Evolutionary conservation across 164 flowering plant genomes (phyloP), one percentile per base, ranked within the genome.

Genomic region (Akebia trifoliata): DNA sequence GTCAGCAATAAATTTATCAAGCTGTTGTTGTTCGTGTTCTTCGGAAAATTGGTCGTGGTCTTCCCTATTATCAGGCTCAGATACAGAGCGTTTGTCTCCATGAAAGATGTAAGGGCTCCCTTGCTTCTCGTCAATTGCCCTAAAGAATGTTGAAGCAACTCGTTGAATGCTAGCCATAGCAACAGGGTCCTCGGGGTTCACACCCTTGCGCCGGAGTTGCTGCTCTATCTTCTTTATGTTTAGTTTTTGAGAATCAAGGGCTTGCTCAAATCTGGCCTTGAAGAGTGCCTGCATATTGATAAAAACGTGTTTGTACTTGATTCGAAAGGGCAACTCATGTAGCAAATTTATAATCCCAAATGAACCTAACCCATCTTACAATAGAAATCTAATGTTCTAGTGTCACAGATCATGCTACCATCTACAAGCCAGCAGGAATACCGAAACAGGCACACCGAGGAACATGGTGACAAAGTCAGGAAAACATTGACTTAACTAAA

Each of bases 251-350:
- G 99, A 90, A 12, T 94, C 97, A 22, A 94, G 96, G 29, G 99
- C 97, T 67, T 94, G 99, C 70, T 94, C 99, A 64, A 90, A 94
- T 73, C 99, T 83, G 32, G 99, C 97, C 75, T 87, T 94, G 65
- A 94, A 94, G 54, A 94, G 68, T 60, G 99, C 99, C 99, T 93
- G 85, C 71, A 79, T 9, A 39, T 18, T n/a, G 20, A 57, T 1
- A 22, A n/a, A 37, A 22, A 15, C 24, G 21, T 11, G 54, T 20
- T 11, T 35, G 20, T 32, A 5, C 32, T 24, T 58, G 9, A 43
- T 21, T 20, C 8, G 14, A 20, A 57, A 35, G 8, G 14, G 24
- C 21, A 6, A 0, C 6, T 52, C 15, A 4, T 18, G 39, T 22
- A 12, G 40, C 40, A 8, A 9, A 18, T 34, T 32, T 22, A 21